Evolutionary conservation across 1,284 basidiomycete species (phyloP).

Genomic region (Boletus sp.): DNA sequence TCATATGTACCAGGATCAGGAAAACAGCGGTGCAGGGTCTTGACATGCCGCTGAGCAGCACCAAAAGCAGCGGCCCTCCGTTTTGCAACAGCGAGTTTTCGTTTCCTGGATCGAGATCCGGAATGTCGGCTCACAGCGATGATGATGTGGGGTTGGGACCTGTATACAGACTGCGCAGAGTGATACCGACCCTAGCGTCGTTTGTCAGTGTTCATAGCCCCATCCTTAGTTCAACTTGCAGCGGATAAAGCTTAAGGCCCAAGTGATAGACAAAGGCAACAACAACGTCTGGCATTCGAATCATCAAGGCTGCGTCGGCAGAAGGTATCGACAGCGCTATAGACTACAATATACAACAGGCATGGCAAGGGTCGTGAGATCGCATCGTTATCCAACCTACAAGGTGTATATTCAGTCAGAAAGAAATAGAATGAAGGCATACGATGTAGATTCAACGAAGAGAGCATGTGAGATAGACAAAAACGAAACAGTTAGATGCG

Average conservation of each 20-base stretch:
- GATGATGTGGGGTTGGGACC: constrained; percentile 25
- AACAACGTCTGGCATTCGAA: constrained; percentile 24
- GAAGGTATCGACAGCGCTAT: constrained; percentile 32
- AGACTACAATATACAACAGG: constrained; percentile 32
- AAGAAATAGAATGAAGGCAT: constrained; percentile 16
- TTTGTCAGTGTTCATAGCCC: constrained; percentile 11
- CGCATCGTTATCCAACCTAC: constrained; percentile 30
- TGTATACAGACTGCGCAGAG: constrained; percentile 12
- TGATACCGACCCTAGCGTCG: constrained; percentile 7
- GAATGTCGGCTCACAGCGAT: constrained; percentile 21
- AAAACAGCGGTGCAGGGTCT: constrained; percentile 24
- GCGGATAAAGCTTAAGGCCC: not conserved
- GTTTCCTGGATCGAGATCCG: constrained; percentile 28
- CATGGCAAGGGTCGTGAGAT: constrained; percentile 20
- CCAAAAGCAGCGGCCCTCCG: constrained; percentile 29
- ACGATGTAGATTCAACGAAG: constrained; percentile 13
- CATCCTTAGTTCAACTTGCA: not conserved
- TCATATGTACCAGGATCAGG: constrained; percentile 9
- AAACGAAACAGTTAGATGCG: constrained; percentile 13
- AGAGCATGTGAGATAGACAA: constrained; percentile 22
- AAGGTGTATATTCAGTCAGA: constrained; percentile 28
- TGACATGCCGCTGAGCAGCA: constrained; percentile 30
- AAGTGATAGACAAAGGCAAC: constrained; percentile 17
- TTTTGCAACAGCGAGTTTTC: constrained; percentile 29
- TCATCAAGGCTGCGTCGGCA: constrained; percentile 17